Conservation (phyloP, 1,284 basidiomycete species). For the Ustilago cynodontis region DNA sequence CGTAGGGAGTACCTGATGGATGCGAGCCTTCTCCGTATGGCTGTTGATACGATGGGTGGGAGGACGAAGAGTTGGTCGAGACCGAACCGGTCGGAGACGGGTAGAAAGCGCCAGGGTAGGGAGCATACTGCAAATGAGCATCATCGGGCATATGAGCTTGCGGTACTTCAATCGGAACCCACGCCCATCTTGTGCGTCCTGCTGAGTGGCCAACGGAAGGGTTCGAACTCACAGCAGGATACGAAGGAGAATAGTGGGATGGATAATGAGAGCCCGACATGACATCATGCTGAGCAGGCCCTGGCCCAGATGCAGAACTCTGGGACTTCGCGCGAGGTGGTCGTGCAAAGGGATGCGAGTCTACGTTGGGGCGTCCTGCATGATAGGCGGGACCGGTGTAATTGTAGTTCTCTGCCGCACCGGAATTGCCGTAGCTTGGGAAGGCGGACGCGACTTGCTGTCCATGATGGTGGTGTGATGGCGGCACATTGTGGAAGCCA, state of each 20-base stretch:
- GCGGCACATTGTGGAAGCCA: conserved; percentile 20
- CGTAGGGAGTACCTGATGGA: conserved; percentile 13
- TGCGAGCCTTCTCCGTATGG: conserved; percentile 18
- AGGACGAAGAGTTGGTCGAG: conserved; percentile 15
- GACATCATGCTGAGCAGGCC: conserved; percentile 13
- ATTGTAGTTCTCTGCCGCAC: conserved; percentile 11
- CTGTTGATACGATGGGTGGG: conserved; percentile 23
- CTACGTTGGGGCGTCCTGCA: conserved; percentile 8
- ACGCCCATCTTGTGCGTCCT: conserved; percentile 50
- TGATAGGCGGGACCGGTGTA: conserved; percentile 20
- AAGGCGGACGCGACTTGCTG: conserved; percentile 12
- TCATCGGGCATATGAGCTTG: conserved; percentile 40
- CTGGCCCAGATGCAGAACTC: conserved; percentile 28
- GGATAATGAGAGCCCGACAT: conserved; percentile 19
- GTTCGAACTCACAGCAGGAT: conserved; percentile 24
- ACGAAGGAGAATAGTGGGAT: conserved; percentile 30
- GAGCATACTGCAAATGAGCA: conserved; percentile 35
- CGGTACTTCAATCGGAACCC: conserved; percentile 48
- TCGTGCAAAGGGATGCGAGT: conserved; percentile 18
- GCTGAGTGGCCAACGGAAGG: conserved; percentile 25
- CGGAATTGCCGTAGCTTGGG: conserved; percentile 12
- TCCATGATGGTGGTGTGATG: conserved; percentile 8
- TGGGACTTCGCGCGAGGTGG: conserved; percentile 29
- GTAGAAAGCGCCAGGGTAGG: conserved; percentile 27
- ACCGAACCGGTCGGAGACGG: conserved; percentile 15